These are phyloP conservation scores for Endotrypanum monterogeii DNA, from an alignment of 208 protist species.

Conservation along the genomic window DNA sequence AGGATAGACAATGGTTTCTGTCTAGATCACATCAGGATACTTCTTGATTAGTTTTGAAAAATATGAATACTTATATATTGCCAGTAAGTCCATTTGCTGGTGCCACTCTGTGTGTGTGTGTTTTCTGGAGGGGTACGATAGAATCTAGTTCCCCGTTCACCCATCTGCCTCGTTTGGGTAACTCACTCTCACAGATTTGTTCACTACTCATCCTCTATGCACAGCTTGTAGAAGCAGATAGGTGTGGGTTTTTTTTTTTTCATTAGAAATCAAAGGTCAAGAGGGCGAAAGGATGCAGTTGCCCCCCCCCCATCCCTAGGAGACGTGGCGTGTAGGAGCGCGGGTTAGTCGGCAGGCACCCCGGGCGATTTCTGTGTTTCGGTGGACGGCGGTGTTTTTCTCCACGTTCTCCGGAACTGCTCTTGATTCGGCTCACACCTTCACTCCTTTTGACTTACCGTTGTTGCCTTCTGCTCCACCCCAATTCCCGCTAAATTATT, in stretches of 20 bases:
- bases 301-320: not conserved
- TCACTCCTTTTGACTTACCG: not conserved
- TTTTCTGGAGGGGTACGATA: not conserved
- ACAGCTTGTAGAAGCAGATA: not conserved
- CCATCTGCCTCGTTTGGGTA: not conserved
- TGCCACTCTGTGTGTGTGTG: too few species aligned
- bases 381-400: too few species aligned
- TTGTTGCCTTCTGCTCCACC: not conserved
- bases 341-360: not conserved
- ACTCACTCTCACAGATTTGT: not conserved
- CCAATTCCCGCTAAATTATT: not conserved
- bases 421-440: not conserved
- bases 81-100: too few species aligned
- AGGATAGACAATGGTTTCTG: too few species aligned
- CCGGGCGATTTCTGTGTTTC: too few species aligned
- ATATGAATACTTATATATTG: too few species aligned
- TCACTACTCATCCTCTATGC: not conserved
- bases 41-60: too few species aligned
- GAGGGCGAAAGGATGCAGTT: not conserved
- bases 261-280: too few species aligned
- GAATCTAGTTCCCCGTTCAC: not conserved
- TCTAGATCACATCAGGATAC: too few species aligned
- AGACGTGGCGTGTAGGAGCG: not conserved
- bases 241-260: not conserved
- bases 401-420: too few species aligned